phyloP scores from a whole-genome alignment of 2,329 filamentous ascomycete genomes.

The Monilinia vaccinii-corymbosi region DNA sequence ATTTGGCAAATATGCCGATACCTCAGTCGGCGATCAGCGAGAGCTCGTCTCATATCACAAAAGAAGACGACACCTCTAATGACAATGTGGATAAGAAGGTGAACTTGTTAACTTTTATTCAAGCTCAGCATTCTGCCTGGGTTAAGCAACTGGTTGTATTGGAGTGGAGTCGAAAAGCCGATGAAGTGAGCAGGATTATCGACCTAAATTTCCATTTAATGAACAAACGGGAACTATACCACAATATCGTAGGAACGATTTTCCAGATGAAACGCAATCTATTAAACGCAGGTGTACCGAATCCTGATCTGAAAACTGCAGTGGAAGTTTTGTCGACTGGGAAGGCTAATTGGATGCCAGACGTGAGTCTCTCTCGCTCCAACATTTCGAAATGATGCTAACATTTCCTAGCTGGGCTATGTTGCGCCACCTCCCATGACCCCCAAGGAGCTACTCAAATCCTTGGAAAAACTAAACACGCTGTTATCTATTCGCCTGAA shows the following conservation, averaged over 20 bases:
- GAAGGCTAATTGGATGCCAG: slow-evolving; percentile 67
- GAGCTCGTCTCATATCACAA: slow-evolving; percentile 34
- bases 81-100: slow-evolving; percentile 71
- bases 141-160: slow-evolving; percentile 87
- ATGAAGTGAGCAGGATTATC: slow-evolving; percentile 77
- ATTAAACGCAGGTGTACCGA: slow-evolving; percentile 65
- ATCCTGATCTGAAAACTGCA: slow-evolving; percentile 85
- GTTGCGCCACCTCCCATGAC: slow-evolving; percentile 65
- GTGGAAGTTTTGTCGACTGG: slow-evolving; percentile 76
- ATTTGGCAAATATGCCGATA: slow-evolving; percentile 60
- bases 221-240: slow-evolving; percentile 51
- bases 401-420: slow-evolving; percentile 56
- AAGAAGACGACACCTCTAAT: slow-evolving; percentile 46
- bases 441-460: slow-evolving; percentile 61
- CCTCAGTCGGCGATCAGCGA: slow-evolving; percentile 45
- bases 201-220: slow-evolving; percentile 73
- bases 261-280: slow-evolving; percentile 67
- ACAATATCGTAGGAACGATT: slow-evolving; percentile 51
- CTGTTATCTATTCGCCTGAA: slow-evolving; percentile 75
- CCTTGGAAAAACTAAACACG: slow-evolving; percentile 74
- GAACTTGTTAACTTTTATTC: slow-evolving; percentile 65
- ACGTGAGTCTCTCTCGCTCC: slow-evolving; percentile 43
- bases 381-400: slow-evolving; percentile 7
- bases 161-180: slow-evolving; percentile 76
- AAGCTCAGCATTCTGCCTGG: slow-evolving; percentile 75